phyloP scores from a whole-genome alignment of 225 moss, liverwort and hornwort genomes.

The Anthoceros angustus region DNA sequence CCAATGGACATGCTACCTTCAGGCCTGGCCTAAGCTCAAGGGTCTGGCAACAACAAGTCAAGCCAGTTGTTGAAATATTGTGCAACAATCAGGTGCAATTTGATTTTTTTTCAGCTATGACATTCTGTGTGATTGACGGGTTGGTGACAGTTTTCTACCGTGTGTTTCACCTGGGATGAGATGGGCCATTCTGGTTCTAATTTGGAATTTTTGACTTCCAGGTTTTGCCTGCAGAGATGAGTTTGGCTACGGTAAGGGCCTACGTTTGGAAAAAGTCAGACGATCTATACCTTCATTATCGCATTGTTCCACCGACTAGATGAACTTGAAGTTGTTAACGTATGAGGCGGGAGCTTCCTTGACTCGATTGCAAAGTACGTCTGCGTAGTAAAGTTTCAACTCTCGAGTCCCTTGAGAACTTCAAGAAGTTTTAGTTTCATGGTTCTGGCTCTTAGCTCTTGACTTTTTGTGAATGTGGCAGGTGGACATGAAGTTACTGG shows the following conservation, averaged over 20 bases:
- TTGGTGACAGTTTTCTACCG: not conserved
- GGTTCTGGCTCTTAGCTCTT: not conserved
- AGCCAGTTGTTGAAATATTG: constrained; percentile 70
- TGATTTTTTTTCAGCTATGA: not conserved
- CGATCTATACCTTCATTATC: constrained; percentile 74
- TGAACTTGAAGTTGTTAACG: not conserved
- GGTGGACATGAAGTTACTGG: not conserved
- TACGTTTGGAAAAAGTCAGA: constrained; percentile 95
- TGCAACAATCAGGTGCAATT: constrained; percentile 65
- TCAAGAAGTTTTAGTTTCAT: not conserved
- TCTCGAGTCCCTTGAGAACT: not conserved
- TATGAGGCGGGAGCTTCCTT: too few species aligned
- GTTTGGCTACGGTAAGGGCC: constrained; percentile 78
- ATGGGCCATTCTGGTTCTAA: too few species aligned
- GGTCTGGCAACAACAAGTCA: constrained; percentile 56
- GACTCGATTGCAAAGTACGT: too few species aligned
- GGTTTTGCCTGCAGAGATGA: constrained; percentile 60
- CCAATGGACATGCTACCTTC: constrained; percentile 37
- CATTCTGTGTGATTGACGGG: not conserved
- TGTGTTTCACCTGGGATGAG: too few species aligned
- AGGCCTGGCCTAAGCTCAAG: constrained; percentile 30
- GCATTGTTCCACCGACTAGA: constrained; percentile 28
- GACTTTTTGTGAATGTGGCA: not conserved
- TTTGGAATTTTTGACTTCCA: constrained; percentile 9
- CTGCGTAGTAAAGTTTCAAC: not conserved